Base-by-base conservation (phyloP, 805 yeast species). In the Saccharomycopsis sp. region DNA sequence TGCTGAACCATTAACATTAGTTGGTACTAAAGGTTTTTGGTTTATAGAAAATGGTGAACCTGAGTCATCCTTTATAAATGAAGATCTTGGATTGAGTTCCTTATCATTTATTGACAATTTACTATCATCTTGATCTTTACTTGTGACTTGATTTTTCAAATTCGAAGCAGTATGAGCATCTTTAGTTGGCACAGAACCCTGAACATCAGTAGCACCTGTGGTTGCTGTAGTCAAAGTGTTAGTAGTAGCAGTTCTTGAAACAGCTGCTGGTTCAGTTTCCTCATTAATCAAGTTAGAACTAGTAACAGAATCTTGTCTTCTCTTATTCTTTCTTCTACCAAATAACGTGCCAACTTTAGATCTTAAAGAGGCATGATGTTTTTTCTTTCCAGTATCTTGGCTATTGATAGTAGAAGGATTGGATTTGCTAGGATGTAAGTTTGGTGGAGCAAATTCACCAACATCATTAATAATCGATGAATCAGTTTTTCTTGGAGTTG, bases 291-390 rank as follows among this genome's bases (percentile, higher is more conserved):
- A 27, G n/a, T 39, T 24, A 34, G 44, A 44, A 9, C 35, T 14
- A 17, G 41, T 19, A 7, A 42, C 39, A 7, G 38, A 23, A 20
- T 51, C 51, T 20, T 46, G 34, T 16, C 42, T 45, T 17, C 20
- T 38, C 44, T 31, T 50, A 36, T 34, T 42, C 27, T 69, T 67
- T 55, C 76, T 78, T 59, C 75, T 80, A 37, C 83, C 80, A 55
- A 85, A 78, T 51, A 85, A 74, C 1, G 93, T 81, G 7, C 94
- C 94, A 45, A 85, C 81, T 56, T 67, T 78, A 4, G 88, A 81
- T 61, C 76, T 77, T 54, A 85, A 60, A 38, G 70, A 71, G 38
- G 41, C 61, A 55, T 16, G 62, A 50, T 47, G 62, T 63, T 41
- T 59, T 61, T 26, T 56, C 53, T 38, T 58, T 58, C 31, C 50